Base-by-base conservation (phyloP, 1,284 basidiomycete genomes). In the Boletus sp. region DNA sequence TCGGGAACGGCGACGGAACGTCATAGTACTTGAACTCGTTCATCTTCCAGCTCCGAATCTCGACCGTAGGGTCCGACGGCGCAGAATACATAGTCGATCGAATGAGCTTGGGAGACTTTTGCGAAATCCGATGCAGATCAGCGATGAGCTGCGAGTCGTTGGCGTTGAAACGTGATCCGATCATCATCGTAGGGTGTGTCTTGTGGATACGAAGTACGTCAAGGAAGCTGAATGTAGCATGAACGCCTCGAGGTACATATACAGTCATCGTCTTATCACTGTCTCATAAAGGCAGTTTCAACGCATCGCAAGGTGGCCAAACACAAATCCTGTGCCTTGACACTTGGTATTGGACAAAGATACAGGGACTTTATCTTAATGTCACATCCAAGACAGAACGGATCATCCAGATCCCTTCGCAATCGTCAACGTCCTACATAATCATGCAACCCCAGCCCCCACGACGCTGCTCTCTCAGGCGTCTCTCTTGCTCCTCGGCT, bases 1-100 rank as follows among this genome's bases (percentile, higher is more conserved):
- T 95, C 1, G 94, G 94, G 62, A 96, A 95, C 0, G 91, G 91
- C 9, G 88, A 90, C 0, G 91, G 90, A 4, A 91, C 75, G 40
- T 86, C 80, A 52, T 91, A 89, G 69, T 96, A 97, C 66, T 91
- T 90, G 75, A 84, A 89, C 66, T 96, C 94, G 60, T 89, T 88
- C 91, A 96, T 93, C 73, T 91, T 94, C 94, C 93, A 97, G 69
- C 88, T 92, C 10, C 78, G 76, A 25, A 96, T 70, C 8, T 62
- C 60, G 53, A 84, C 72, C 4, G 61, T 57, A 0, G 78, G 73
- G 49, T 78, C 78, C 0, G 76, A 76, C 0, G 83, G 81, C 0
- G 76, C 79, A 1, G 61, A 36, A 59, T 87, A 83, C 4, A 67
- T 58, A 0, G 73, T 70, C 4, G 80, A 80, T 35, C 72, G 74